These are phyloP conservation scores for Hyphopichia fennica DNA, from an alignment of 1,139 yeast genomes.

Conservation along the genomic window DNA sequence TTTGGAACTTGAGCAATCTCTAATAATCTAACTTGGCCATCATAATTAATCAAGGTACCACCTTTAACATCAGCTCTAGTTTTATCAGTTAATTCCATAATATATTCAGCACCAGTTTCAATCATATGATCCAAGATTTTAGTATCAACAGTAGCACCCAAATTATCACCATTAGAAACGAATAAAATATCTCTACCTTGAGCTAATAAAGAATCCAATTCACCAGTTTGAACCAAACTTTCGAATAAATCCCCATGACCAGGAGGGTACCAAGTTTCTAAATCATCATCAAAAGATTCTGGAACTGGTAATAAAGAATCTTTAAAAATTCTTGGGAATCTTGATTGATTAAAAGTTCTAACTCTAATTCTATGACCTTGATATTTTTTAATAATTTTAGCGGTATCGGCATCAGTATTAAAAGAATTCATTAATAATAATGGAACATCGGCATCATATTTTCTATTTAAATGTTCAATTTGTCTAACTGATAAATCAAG, in stretches of 20 bases:
- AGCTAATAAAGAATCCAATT: constrained; percentile 82
- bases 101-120: constrained; percentile 87
- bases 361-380: constrained; percentile 96
- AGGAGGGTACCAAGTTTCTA: constrained; percentile 96
- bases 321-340: constrained; percentile 92
- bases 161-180: constrained; percentile 96
- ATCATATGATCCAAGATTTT: constrained; percentile 91
- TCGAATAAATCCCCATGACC: constrained; percentile 99
- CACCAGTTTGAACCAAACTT: constrained; percentile 85
- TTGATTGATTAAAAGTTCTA: constrained; percentile 94
- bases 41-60: constrained; percentile 96
- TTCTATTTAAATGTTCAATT: constrained; percentile 91
- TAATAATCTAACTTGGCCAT: constrained; percentile 89
- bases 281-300: constrained; percentile 65
- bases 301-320: constrained; percentile 97
- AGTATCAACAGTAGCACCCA: constrained; percentile 97
- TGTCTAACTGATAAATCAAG: constrained; percentile 94
- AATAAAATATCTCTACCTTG: constrained; percentile 95
- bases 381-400: constrained; percentile 91
- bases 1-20: constrained; percentile 99
- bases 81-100: constrained; percentile 98
- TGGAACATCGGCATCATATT: constrained; percentile 91
- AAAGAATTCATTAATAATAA: constrained; percentile 96
- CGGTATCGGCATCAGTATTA: constrained; percentile 96
- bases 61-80: constrained; percentile 99